Evolutionary conservation across 2,329 filamentous ascomycete species (phyloP), one percentile per base, ranked within the genome.

Genomic region (Sclerotiophoma versabilis): DNA sequence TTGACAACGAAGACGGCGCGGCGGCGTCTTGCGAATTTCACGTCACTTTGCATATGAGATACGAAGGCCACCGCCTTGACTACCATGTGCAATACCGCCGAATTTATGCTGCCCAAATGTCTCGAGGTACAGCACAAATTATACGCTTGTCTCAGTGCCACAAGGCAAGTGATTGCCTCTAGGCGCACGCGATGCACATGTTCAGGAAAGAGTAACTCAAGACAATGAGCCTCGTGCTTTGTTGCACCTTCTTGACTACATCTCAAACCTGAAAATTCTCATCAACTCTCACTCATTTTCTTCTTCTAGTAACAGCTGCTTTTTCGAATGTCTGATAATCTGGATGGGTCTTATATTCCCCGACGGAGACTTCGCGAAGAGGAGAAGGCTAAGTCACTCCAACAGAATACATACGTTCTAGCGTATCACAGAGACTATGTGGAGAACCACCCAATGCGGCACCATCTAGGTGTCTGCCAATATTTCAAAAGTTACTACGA

Each of bases 401-500:
- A 20, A 25, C 45, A 55, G 29, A 61, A 66, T 27, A 62, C 63
- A 3, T 66, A 65, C 45, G 41, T 56, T 29, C 41, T 71, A 33
- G 66, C 64, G 27, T 54, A 66, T 42, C 54, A 67, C 51, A 39
- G 33, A 14, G 62, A 67, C 14, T 68, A 57, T 41, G 62, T 68
- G 58, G n/a, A 27, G 14, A 19, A 57, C 10, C 32, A 58, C 22
- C 58, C 55, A 10, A 50, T 49, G 25, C 57, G 44, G 14, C 36
- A 30, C 7, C 23, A 38, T 11, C 27, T 20, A 10, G 26, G 25
- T 14, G 26, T 38, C 23, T 33, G 26, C 26, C 59, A 67, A 38
- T 26, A 36, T 11, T 39, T 42, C 26, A 66, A 68, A 19, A 39
- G 52, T 3, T 66, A 68, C 51, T 64, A 64, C 29, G 55, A 63